Conservation (phyloP, 805 yeast genomes). For the Wickerhamomyces subpelliculosus region DNA sequence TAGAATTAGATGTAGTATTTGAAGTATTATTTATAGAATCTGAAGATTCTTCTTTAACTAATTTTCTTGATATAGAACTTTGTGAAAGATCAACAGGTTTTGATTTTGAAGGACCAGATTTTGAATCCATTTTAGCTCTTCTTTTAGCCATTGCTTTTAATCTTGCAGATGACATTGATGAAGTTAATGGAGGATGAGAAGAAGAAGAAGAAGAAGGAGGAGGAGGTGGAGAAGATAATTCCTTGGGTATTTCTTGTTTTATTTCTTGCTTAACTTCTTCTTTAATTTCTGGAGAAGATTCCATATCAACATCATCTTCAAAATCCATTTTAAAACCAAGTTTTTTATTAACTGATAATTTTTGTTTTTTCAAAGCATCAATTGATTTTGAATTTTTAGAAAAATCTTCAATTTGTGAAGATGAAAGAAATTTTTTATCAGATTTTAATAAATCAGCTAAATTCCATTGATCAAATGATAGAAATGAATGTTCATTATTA, state of each 20-base stretch:
- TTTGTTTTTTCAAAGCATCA: constrained; percentile 44
- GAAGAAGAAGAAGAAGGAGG: constrained; percentile 19
- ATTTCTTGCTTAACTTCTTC: constrained; percentile 1
- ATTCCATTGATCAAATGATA: constrained; percentile 45
- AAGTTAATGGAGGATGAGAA: constrained; percentile 17
- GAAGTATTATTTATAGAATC: constrained; percentile 10
- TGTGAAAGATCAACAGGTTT: constrained; percentile 63
- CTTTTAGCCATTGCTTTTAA: constrained; percentile 93
- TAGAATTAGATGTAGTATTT: constrained; percentile 26
- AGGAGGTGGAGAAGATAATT: constrained; percentile 13
- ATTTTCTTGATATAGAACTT: constrained; percentile 55
- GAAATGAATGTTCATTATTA: constrained; percentile 32
- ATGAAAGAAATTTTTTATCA: constrained; percentile 37
- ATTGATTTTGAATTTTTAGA: constrained; percentile 27
- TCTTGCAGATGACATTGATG: constrained; percentile 54
- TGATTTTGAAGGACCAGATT: constrained; percentile 35
- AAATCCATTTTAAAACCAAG: constrained; percentile 35
- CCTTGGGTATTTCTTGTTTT: constrained; percentile 6
- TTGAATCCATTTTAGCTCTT: constrained; percentile 69
- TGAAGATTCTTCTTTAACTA: constrained; percentile 29
- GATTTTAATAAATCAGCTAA: constrained; percentile 41
- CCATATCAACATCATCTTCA: constrained; percentile 15
- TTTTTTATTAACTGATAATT: constrained; percentile 32
- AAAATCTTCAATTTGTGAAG: constrained; percentile 18
- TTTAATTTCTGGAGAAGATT: constrained; percentile 12